Base-by-base conservation (phyloP, 768 basidiomycete species). In the Lactifluus volemus region DNA sequence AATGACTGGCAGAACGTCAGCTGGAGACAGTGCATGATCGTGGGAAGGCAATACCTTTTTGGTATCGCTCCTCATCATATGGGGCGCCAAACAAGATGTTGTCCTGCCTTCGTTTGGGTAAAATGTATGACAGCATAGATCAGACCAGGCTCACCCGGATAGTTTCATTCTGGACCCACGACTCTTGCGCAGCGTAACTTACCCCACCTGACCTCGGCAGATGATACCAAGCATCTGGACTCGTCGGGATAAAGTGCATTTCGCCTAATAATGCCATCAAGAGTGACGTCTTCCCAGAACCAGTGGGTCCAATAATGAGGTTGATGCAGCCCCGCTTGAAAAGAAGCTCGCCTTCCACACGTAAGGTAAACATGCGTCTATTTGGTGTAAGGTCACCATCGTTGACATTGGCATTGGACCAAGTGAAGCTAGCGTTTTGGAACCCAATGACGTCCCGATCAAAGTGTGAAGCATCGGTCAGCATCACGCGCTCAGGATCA, bases 131-230 rank as follows among this genome's bases (percentile, higher is more conserved):
- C 11, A 41, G 25, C 2, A 11, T 5, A 19, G 34, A 8, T 49
- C 4, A 7, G 34, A 8, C 47, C 4, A 7, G 11, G 57, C 73
- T 49, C 51, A 83, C 85, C 69, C 74, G 77, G 55, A 90, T 88
- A 0, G 87, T 89, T 60, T 86, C 87, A 64, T 90, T 92, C 70
- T 85, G 81, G 2, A 92, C 84, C 89, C 89, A 95, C 4, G 87
- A 84, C 68, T 92, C 89, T 70, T 95, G 91, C 3, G 86, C 85
- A 6, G 86, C 86, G 69, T 89, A 92, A 2, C 89, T 84, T 42
- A 94, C 79, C 5, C 90, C 89, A 1, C 78, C 78, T 4, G 73
- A 74, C 3, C 88, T 76, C 29, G 90, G 89, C 6, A 92, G 79
- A 63, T 81, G 83, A 71, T 79, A 88, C 79, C 81, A 86, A 0